Conservation (phyloP, 805 yeast genomes). For the Candida vaughaniae region DNA sequence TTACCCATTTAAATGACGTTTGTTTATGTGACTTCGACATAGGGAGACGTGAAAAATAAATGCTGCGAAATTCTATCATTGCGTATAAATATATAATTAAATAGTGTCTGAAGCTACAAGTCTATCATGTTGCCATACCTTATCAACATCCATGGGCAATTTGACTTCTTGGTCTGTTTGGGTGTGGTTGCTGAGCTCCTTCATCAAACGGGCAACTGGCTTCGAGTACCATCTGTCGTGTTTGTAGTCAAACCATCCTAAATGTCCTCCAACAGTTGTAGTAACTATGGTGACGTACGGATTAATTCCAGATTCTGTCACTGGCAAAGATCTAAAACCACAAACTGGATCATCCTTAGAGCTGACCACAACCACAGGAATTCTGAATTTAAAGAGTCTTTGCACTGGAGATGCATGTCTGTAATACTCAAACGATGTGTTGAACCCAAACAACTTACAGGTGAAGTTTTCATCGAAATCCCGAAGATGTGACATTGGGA, state of each 20-base stretch:
- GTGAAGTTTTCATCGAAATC: slow-evolving; percentile 68
- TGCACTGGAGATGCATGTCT: slow-evolving; percentile 62
- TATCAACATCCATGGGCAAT: slow-evolving; percentile 29
- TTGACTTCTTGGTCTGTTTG: slow-evolving; percentile 14
- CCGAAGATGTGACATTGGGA: slow-evolving; percentile 36
- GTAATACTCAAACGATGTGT: slow-evolving; percentile 61
- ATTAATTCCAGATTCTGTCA: slow-evolving; percentile 46
- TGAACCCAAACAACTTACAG: slow-evolving; percentile 60
- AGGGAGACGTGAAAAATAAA: too few species aligned
- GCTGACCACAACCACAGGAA: slow-evolving; percentile 61
- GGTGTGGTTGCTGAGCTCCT: slow-evolving; percentile 29
- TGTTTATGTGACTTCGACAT: too few species aligned
- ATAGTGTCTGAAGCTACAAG: too few species aligned
- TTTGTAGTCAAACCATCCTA: slow-evolving; percentile 46
- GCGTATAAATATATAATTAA: too few species aligned
- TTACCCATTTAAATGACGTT: slow-evolving; percentile 11
- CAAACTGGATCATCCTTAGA: slow-evolving; percentile 70
- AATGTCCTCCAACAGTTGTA: slow-evolving; percentile 72
- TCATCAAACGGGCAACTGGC: slow-evolving; percentile 34
- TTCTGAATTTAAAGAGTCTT: slow-evolving; percentile 52
- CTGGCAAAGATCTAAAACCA: slow-evolving; percentile 52
- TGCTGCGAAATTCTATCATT: too few species aligned
- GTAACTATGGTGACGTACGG: slow-evolving; percentile 59
- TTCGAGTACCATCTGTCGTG: slow-evolving; percentile 39
- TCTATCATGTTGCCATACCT: slow-evolving; percentile 36